A percentile compares a stretch with the other conserved stretches of the same genome.
Evolutionary conservation across 2,329 filamentous ascomycete genomes (phyloP).

Genomic region (Pyricularia pennisetigena): DNA sequence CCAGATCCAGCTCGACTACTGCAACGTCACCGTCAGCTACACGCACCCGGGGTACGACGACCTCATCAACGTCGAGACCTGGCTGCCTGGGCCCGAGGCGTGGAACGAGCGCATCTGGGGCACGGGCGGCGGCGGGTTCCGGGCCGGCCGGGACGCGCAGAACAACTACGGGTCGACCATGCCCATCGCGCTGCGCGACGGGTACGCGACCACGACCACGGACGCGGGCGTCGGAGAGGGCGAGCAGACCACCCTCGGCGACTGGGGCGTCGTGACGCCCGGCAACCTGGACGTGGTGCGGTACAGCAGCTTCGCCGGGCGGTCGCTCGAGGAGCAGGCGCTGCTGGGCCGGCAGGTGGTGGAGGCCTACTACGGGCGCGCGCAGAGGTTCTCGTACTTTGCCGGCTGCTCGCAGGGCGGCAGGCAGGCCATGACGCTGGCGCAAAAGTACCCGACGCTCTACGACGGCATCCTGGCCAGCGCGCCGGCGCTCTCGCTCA

Average conservation of each 20-base stretch:
- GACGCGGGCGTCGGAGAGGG: conserved; percentile 15
- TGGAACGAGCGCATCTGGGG: conserved; percentile 23
- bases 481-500: conserved; percentile 11
- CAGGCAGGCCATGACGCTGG: conserved; percentile 37
- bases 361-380: conserved; percentile 28
- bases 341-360: conserved; percentile 33
- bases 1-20: conserved; percentile 14
- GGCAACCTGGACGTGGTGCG: conserved; percentile 15
- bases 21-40: conserved; percentile 27
- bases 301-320: conserved; percentile 13
- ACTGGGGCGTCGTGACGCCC: conserved; percentile 13
- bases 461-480: conserved; percentile 39
- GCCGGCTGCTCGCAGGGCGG: conserved; percentile 44
- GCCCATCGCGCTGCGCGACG: conserved; percentile 3
- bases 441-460: conserved; percentile 37
- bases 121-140: conserved; percentile 21
- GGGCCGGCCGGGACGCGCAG: conserved; percentile 13
- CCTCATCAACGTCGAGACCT: conserved; percentile 19
- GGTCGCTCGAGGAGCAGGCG: conserved; percentile 17
- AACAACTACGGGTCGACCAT: not conserved
- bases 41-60: conserved; percentile 24
- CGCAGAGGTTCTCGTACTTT: conserved; percentile 33
- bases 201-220: conserved; percentile 16
- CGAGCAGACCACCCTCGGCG: not conserved
- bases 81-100: conserved; percentile 17